Base-by-base conservation (phyloP, 768 basidiomycete genomes). In the Macrocybe gigantea region DNA sequence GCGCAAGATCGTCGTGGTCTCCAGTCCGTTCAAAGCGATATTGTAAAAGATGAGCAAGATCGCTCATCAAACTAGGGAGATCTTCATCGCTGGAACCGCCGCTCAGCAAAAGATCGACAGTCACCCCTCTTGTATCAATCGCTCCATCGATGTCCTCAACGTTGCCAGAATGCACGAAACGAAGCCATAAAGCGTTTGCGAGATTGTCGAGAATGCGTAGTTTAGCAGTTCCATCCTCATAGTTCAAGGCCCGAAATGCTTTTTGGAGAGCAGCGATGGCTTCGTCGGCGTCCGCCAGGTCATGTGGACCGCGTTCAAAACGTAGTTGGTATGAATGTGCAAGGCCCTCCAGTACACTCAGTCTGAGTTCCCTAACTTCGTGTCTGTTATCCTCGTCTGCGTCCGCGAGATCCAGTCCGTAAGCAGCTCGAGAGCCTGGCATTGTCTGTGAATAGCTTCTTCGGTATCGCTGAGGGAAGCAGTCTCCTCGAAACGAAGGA, bases 11-110 rank as follows among this genome's bases (percentile, higher is more conserved):
- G 14, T 32, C 30, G 2, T 13, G 10, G 6, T 40, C 32, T 34
- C 46, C 48, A 11, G 13, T 34, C 34, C 53, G 47, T 43, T 35
- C 48, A 56, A 48, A 66, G 6, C 52, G 52, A 11, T 12, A 29
- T 1, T n/a, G 15, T 15, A 59, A 50, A 9, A 38, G 29, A 34
- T 12, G 44, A 14, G 52, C 60, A 11, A 58, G 49, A 31, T 36
- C 32, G 35, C n/a, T 49, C 5, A 37, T 11, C 7, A 12, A 33
- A 5, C 30, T 12, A 1, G 22, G 22, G 4, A 22, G 22, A 22
- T 22, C 22, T 22, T 22, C 22, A 22, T 22, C 22, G 22, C 22
- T 22, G 22, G 22, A 22, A 22, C 22, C 22, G 22, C 22, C 22
- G 33, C 7, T 14, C 31, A 29, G 33, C 13, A 6, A 14, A 15